Evolutionary conservation across 495 filamentous ascomycete species (phyloP), one percentile per base, ranked within the genome.

Genomic region (Podospora didyma): DNA sequence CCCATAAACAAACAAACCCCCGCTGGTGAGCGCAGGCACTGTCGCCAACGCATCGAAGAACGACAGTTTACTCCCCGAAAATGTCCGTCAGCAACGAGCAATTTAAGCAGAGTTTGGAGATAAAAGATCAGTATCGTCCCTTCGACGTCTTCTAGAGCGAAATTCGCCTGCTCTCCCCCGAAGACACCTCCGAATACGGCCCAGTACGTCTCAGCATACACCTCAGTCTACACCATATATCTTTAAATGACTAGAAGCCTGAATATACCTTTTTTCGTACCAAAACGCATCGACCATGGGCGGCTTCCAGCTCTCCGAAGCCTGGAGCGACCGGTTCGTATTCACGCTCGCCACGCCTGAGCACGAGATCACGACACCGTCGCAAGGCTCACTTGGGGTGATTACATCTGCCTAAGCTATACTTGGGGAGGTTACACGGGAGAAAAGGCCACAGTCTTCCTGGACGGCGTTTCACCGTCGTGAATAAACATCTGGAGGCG

Each of bases 401-500:
- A 46, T 21, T 46, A 46, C 42, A 46, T 46, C 42, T 46, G 42
- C 42, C 42, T 46, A 46, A 46, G 42, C 42, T 46, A 46, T 46
- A 46, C 42, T n/a, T 46, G 42, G 42, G 42, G 42, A 46, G 19
- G 19, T 46, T 46, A 21, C n/a, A 46, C 42, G 42, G 42, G 42
- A 46, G 42, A 46, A n/a, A 46, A 46, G 19, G 42, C 34, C 34
- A 35, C 34, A 35, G 34, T 35, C 34, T 35, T 35, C 34, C 7
- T 35, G 34, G 34, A 35, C 34, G 34, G 34, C 34, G 34, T 35
- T 35, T 35, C 34, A 35, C 34, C 34, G 34, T 14, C 14, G 34
- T 35, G 34, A 35, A 35, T 35, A 35, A 35, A 35, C 34, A 35
- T 35, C 34, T 35, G 34, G 34, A 35, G 34, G 34, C 34, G 34